Conservation (phyloP, 2,329 filamentous ascomycete species). For the Penicillium oxalicum region DNA sequence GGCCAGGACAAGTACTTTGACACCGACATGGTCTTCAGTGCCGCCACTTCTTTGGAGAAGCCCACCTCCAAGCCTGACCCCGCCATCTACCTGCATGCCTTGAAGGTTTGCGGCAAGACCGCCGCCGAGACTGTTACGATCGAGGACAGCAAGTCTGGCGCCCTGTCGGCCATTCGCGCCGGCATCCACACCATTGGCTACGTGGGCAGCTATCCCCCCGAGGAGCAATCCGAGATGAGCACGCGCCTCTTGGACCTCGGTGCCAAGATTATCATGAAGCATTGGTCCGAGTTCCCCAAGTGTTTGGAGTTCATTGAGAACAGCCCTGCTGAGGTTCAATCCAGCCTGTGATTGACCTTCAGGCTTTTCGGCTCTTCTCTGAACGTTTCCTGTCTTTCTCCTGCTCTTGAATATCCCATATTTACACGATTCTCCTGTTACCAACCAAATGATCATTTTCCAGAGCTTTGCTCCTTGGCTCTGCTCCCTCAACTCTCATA, state of each 20-base stretch:
- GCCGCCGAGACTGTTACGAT: constrained; percentile 70
- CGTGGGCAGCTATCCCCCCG: constrained; percentile 66
- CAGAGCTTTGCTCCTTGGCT: constrained; percentile 14
- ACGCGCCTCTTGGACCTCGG: constrained; percentile 56
- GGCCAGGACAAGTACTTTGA: constrained; percentile 74
- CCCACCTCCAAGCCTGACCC: constrained; percentile 91
- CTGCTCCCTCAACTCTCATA: neutral
- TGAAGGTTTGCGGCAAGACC: constrained; percentile 65
- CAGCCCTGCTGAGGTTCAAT: constrained; percentile 12
- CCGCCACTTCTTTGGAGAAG: constrained; percentile 67
- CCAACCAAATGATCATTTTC: constrained; percentile 25
- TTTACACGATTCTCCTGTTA: constrained; percentile 28
- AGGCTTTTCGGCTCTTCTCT: neutral
- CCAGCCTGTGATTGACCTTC: constrained; percentile 10
- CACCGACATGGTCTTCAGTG: constrained; percentile 70
- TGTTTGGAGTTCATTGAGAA: constrained; percentile 41
- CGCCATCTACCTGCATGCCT: constrained; percentile 75
- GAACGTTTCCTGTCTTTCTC: neutral
- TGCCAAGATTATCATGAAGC: constrained; percentile 54
- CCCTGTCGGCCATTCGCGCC: constrained; percentile 68
- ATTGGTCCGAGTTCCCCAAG: constrained; percentile 44
- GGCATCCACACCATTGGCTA: constrained; percentile 79
- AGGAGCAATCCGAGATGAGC: constrained; percentile 60
- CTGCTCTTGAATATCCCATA: neutral
- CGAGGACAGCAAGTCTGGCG: constrained; percentile 84